Evolutionary conservation across 2,329 filamentous ascomycete genomes (phyloP), one percentile per base, ranked within the genome.

Genomic region (Phaeoacremonium minimum): DNA sequence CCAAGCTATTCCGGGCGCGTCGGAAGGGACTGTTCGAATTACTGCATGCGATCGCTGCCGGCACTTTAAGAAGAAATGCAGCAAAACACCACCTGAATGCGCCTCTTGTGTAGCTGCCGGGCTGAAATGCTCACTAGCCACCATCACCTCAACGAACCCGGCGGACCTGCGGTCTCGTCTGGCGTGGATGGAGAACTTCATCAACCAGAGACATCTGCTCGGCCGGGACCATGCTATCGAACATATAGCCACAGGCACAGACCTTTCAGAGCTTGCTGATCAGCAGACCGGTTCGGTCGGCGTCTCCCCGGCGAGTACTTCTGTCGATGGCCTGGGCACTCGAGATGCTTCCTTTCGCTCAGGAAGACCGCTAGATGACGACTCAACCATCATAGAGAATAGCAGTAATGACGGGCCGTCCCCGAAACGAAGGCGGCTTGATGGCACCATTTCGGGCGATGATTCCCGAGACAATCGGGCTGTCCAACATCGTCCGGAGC

Each of bases 1-100:
- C 22, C n/a, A n/a, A n/a, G n/a, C n/a, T n/a, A n/a, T n/a, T n/a
- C n/a, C n/a, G n/a, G n/a, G n/a, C n/a, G n/a, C n/a, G n/a, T n/a
- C n/a, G n/a, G n/a, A n/a, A n/a, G n/a, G 9, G 22, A 26, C 22
- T 26, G 22, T 9, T 9, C 22, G 22, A n/a, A 26, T 26, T 9
- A 26, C 50, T 35, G 56, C 64, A 8, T 69, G 66, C 44, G 61
- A 66, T 35, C 57, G 65, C 22, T 69, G 65, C 45, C 63, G 65
- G 31, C 57, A 52, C 42, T 64, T 67, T 47, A 69, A 69, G 50
- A 69, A 69, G 53, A 66, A 62, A 39, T 69, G 66, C 45, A 66
- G 60, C 31, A 55, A 62, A 28, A 64, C 61, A 2, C 58, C 59
- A 41, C 65, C 58, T 16, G 51, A 52, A 13, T 69, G 66, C 46